A percentile compares a stretch with the other conserved stretches of the same genome.
These are phyloP conservation scores for Tuber magnatum DNA, from an alignment of 495 filamentous ascomycete genomes.

Conservation along the genomic window DNA sequence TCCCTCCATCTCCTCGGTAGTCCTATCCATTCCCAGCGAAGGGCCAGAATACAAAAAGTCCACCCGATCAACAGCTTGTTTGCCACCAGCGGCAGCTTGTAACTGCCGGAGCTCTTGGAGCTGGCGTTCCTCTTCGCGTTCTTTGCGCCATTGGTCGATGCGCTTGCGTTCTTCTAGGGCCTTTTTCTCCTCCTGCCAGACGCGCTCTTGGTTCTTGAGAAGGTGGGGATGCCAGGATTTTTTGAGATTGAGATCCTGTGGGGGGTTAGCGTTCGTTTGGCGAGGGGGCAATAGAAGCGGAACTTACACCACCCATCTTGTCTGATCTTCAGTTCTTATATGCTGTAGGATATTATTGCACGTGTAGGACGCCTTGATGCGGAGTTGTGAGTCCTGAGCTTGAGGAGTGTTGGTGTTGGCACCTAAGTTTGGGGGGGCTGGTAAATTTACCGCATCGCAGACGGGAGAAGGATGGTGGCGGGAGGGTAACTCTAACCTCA, in stretches of 20 bases:
- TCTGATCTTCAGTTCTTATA: neutral
- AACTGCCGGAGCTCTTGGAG: conserved; percentile 86
- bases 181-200: conserved; percentile 81
- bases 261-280: conserved; percentile 10
- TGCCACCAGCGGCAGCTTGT: conserved; percentile 80
- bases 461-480: neutral
- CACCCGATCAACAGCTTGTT: conserved; percentile 65
- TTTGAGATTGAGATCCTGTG: conserved; percentile 77
- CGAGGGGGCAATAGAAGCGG: neutral
- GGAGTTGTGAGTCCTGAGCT: conserved; percentile 1
- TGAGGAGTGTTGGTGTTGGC: neutral
- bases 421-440: neutral
- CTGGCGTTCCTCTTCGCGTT: conserved; percentile 86
- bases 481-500: neutral
- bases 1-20: conserved; percentile 86
- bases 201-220: conserved; percentile 71
- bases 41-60: conserved; percentile 98
- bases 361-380: neutral
- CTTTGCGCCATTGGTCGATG: conserved; percentile 76
- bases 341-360: neutral
- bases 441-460: neutral
- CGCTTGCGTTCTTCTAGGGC: conserved; percentile 93
- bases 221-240: conserved; percentile 93
- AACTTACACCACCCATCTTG: conserved; percentile 40
- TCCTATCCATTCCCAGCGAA: conserved; percentile 66